Percentiles rank a stretch among this genome's conserved stretches.
phyloP scores from a whole-genome alignment of 75 land plant genomes.

The Cupressus sempervirens region DNA sequence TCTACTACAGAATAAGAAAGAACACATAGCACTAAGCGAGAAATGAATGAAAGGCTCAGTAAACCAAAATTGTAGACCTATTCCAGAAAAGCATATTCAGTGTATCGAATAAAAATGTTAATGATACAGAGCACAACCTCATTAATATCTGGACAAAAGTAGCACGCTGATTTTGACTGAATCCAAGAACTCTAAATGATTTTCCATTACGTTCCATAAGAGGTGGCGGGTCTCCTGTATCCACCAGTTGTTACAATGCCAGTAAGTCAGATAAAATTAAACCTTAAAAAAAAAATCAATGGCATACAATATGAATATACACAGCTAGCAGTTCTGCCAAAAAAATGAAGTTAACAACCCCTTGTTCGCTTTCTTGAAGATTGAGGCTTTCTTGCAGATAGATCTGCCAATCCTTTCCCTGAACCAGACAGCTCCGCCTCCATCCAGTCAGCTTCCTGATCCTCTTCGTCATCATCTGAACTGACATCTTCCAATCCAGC shows the following conservation, averaged over 20 bases:
- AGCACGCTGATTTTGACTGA: conserved; percentile 82
- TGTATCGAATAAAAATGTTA: neutral
- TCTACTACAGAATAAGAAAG: neutral
- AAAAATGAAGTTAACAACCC: conserved; percentile 37
- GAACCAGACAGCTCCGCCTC: conserved; percentile 44
- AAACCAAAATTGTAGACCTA: neutral
- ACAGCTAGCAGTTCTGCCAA: neutral
- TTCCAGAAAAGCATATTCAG: conserved; percentile 29
- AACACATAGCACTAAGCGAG: neutral
- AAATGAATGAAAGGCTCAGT: neutral
- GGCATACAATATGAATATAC: neutral
- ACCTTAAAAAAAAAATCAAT: neutral
- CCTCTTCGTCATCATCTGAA: conserved; percentile 85
- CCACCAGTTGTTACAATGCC: conserved; percentile 15
- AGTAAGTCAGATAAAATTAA: neutral
- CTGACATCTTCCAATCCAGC: conserved; percentile 83
- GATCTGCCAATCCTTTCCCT: conserved; percentile 16
- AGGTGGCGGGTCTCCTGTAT: conserved; percentile 57
- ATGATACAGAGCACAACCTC: conserved; percentile 53
- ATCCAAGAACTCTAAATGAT: conserved; percentile 81
- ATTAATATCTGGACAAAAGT: conserved; percentile 83
- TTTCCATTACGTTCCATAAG: conserved; percentile 96
- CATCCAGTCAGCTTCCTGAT: conserved; percentile 58
- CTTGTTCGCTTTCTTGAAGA: conserved; percentile 38
- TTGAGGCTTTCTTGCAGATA: conserved; percentile 24